These are phyloP conservation scores for Apiospora koreana DNA, from an alignment of 2,329 filamentous ascomycete genomes.

Conservation along the genomic window DNA sequence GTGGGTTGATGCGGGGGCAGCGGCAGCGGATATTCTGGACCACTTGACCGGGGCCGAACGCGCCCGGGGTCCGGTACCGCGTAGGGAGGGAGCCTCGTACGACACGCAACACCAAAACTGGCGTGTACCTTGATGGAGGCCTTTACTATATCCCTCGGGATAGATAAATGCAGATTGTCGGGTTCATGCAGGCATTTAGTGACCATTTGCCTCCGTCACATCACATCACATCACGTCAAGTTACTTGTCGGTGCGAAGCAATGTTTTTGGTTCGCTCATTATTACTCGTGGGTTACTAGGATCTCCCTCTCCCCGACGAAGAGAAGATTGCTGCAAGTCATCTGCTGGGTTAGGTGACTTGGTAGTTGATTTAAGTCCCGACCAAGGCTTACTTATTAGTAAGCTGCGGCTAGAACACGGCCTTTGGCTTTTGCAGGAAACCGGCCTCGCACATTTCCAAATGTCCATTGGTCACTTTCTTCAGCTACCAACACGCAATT, in stretches of 20 bases:
- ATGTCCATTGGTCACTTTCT: neutral
- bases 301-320: neutral
- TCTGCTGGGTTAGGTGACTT: slow-evolving; percentile 1
- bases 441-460: neutral
- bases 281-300: neutral
- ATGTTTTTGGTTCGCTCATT: neutral
- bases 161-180: neutral
- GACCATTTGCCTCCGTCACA: too few relatives aligned
- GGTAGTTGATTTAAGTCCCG: neutral
- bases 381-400: neutral
- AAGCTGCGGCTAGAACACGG: neutral
- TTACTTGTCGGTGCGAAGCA: neutral
- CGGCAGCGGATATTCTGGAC: neutral
- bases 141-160: neutral
- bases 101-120: neutral
- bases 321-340: neutral
- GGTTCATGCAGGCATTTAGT: neutral
- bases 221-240: neutral
- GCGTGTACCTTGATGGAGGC: neutral
- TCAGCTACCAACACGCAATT: neutral
- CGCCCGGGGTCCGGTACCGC: neutral
- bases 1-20: neutral
- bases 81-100: neutral
- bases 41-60: neutral
- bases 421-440: neutral